Conservation (phyloP, 257 asterid genomes). For the Ilex asprella region DNA sequence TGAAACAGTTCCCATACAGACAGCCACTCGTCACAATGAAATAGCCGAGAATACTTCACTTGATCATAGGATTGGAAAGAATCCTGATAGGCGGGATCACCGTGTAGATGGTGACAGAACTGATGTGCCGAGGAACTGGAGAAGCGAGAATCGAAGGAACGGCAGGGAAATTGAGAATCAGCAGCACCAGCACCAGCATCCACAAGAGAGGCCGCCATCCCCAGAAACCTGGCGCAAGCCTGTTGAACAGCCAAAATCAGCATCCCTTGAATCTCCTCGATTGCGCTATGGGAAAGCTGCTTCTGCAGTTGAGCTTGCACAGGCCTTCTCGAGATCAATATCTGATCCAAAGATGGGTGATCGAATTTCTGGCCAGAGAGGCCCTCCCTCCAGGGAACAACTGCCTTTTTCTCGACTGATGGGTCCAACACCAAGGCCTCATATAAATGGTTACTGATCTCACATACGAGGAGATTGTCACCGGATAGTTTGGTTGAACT, state of each 20-base stretch:
- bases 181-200: conserved; percentile 39
- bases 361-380: conserved; percentile 46
- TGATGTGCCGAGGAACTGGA: conserved; percentile 55
- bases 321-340: conserved; percentile 72
- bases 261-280: conserved; percentile 33
- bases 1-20: conserved; percentile 28
- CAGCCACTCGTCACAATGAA: conserved; percentile 29
- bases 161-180: conserved; percentile 43
- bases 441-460: conserved; percentile 80
- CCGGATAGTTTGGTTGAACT: too few relatives aligned
- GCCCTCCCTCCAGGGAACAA: conserved; percentile 51
- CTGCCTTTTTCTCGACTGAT: conserved; percentile 72
- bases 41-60: conserved; percentile 31
- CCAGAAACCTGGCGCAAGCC: conserved; percentile 96
- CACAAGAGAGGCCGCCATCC: conserved; percentile 62
- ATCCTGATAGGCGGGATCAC: conserved; percentile 59
- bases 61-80: conserved; percentile 39
- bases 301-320: conserved; percentile 93
- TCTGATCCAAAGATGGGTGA: conserved; percentile 47
- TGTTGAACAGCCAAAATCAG: conserved; percentile 38
- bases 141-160: conserved; percentile 55
- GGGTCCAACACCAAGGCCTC: conserved; percentile 76
- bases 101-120: conserved; percentile 43
- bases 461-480: too few relatives aligned
- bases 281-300: conserved; percentile 65